Evolutionary conservation across 495 filamentous ascomycete genomes (phyloP).

Genomic region (Chaetomium fimeti): DNA sequence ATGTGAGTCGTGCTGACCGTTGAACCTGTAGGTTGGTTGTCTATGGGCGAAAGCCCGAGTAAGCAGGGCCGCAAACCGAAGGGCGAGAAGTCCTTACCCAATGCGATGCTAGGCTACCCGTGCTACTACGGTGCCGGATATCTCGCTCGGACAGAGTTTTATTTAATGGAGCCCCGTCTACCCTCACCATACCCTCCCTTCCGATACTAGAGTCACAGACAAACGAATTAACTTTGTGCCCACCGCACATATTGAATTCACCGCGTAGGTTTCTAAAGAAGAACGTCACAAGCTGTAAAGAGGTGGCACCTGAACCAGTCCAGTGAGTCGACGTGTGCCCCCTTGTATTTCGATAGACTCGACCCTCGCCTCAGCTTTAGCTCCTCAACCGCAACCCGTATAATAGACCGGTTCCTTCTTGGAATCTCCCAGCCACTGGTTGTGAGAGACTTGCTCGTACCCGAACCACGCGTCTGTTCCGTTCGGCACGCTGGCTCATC

Average conservation of each 20-base stretch:
- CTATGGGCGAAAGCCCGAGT: conserved; percentile 4
- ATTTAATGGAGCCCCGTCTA: no score
- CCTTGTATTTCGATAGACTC: not conserved
- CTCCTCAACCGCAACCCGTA: conserved; percentile 11
- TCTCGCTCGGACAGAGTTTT: no score
- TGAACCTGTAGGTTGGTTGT: not conserved
- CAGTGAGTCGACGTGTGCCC: no score
- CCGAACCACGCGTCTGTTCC: conserved; percentile 25
- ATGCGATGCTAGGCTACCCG: no score
- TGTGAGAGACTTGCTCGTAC: conserved; percentile 17
- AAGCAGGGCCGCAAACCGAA: not conserved
- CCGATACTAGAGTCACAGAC: not conserved
- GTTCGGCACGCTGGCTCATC: not conserved
- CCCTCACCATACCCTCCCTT: not conserved
- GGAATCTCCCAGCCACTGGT: conserved; percentile 15
- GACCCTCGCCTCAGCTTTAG: not conserved
- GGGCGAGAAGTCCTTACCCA: no score
- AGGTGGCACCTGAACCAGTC: not conserved
- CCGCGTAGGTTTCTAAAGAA: not conserved
- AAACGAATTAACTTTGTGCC: not conserved
- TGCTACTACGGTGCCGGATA: no score
- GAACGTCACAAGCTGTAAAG: not conserved
- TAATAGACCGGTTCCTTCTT: conserved; percentile 14
- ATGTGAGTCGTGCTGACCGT: not conserved
- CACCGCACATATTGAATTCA: not conserved